A percentile compares a stretch with the other conserved stretches of the same genome.
phyloP scores from a whole-genome alignment of 2,329 filamentous ascomycete species.

The Hymenoscyphus salicellus region DNA sequence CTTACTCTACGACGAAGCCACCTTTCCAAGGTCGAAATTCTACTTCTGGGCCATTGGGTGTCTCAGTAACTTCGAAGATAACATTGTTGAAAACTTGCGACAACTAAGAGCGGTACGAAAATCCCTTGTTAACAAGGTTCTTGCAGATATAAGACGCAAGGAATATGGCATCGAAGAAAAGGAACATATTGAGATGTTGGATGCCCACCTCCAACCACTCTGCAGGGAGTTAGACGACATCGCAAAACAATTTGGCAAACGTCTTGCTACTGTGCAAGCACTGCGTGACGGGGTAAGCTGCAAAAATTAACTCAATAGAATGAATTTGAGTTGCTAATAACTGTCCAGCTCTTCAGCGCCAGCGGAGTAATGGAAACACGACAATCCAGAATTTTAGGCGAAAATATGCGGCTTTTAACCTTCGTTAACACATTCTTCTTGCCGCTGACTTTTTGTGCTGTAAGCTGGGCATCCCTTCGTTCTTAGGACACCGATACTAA shows the following conservation, averaged over 20 bases:
- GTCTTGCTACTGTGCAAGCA: neutral
- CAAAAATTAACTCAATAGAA: neutral
- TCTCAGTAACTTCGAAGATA: conserved; percentile 1
- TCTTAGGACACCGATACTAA: neutral
- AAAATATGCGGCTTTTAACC: conserved; percentile 4
- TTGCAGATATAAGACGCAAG: neutral
- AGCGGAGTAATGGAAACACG: conserved; percentile 33
- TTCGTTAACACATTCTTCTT: conserved; percentile 6
- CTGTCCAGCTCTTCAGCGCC: conserved; percentile 27
- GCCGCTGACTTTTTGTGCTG: neutral
- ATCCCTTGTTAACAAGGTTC: neutral
- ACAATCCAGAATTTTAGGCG: conserved; percentile 33
- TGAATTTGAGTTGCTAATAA: neutral
- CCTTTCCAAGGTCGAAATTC: conserved; percentile 27
- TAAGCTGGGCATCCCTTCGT: neutral
- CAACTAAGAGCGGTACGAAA: neutral
- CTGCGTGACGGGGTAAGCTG: neutral
- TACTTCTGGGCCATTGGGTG: conserved; percentile 33
- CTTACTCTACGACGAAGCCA: conserved; percentile 30
- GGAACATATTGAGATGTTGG: neutral
- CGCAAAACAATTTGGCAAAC: neutral
- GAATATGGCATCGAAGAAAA: neutral
- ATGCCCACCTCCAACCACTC: neutral
- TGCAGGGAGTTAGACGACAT: neutral
- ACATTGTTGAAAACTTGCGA: neutral